Conservation (phyloP, 148 eudicot genomes). For the Spergularia bocconei region DNA sequence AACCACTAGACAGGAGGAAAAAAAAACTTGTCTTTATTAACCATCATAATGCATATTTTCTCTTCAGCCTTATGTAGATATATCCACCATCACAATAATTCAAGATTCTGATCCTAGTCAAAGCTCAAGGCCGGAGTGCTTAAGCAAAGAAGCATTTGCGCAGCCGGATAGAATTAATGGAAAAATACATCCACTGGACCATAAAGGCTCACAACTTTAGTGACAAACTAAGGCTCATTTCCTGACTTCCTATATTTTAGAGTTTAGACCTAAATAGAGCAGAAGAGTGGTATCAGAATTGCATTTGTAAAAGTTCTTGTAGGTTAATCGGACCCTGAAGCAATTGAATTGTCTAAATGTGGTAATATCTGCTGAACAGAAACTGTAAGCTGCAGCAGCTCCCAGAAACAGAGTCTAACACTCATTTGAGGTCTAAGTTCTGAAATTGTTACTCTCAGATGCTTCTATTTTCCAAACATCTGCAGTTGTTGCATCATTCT, state of each 20-base stretch:
- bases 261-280: background rate
- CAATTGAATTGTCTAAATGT: too few species aligned
- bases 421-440: background rate
- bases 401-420: background rate
- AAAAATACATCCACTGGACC: too few species aligned
- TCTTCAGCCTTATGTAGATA: background rate
- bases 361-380: background rate
- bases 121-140: too few species aligned
- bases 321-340: background rate
- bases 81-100: background rate
- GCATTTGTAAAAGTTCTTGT: background rate
- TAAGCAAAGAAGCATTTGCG: too few species aligned
- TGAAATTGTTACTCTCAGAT: background rate
- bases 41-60: background rate
- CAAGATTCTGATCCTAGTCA: too few species aligned
- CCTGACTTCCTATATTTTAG: background rate
- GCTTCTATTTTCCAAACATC: background rate
- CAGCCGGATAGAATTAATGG: too few species aligned
- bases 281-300: background rate
- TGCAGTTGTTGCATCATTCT: background rate
- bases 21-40: background rate
- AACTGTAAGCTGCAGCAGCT: too few species aligned
- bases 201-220: background rate
- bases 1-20: too few species aligned
- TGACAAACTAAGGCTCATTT: background rate